Evolutionary conservation across 176 grass and related monocot species (phyloP).

Genomic region (Ananas comosus): DNA sequence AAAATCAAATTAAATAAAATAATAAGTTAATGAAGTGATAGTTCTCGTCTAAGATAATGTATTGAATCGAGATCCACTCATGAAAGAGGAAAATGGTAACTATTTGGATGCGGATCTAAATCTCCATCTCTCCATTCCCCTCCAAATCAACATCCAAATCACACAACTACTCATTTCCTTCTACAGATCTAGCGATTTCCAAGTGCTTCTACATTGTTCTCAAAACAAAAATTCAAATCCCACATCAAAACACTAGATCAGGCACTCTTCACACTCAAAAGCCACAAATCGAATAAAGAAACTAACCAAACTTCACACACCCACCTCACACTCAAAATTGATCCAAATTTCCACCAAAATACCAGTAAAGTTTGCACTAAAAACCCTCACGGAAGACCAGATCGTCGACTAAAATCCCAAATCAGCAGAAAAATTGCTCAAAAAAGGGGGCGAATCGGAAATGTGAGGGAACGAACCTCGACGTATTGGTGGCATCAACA

Average conservation of each 20-base stretch:
- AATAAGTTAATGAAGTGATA: background rate
- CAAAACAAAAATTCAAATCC: background rate
- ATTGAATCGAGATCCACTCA: too few relatives aligned
- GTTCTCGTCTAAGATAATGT: too few relatives aligned
- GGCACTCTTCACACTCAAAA: background rate
- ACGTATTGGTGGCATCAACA: background rate
- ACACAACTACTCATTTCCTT: background rate
- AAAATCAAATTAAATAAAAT: background rate
- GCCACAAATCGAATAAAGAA: background rate
- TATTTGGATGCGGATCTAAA: background rate
- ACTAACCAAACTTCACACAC: background rate
- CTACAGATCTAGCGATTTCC: conserved; percentile 16
- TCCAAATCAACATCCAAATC: background rate
- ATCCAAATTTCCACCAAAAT: background rate
- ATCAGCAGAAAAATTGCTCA: background rate
- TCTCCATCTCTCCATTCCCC: background rate
- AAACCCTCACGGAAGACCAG: background rate
- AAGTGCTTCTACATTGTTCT: background rate
- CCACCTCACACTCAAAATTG: background rate
- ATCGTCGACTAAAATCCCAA: background rate
- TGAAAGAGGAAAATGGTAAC: too few relatives aligned
- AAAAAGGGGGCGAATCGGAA: background rate
- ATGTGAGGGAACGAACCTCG: background rate
- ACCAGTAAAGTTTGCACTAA: conserved; percentile 4
- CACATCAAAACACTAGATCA: background rate